A percentile compares a stretch with the other conserved stretches of the same genome.
These are phyloP conservation scores for Teratosphaeriaceae sp. DNA, from an alignment of 2,329 filamentous ascomycete genomes.

Conservation along the genomic window DNA sequence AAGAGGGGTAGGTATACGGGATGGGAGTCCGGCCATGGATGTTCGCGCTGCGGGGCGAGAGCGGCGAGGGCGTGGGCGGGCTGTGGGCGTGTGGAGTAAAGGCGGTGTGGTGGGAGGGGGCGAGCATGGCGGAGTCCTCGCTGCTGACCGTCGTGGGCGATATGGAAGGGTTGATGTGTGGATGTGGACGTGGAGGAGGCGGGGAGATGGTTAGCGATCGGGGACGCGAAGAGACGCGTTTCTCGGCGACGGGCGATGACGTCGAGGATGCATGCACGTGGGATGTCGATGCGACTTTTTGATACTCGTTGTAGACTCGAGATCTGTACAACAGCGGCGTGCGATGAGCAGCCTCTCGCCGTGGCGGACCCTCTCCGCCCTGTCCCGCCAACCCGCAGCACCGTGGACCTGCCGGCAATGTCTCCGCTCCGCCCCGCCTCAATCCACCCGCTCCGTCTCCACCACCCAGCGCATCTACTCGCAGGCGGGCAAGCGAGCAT, in stretches of 20 bases:
- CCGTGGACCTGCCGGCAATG: conserved; percentile 15
- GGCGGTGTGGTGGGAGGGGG: background rate
- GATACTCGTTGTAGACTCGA: no score
- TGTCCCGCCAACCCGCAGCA: conserved; percentile 2
- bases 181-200: background rate
- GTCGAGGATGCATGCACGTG: no score
- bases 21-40: conserved; percentile 17
- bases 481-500: conserved; percentile 23
- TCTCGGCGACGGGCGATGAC: no score
- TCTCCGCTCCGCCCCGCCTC: background rate
- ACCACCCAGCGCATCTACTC: conserved; percentile 10
- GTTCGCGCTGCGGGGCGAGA: conserved; percentile 39
- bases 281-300: no score
- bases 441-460: conserved; percentile 9
- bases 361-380: conserved; percentile 9
- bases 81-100: conserved; percentile 15
- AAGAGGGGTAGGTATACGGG: background rate
- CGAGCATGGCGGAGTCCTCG: background rate
- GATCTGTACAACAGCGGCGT: conserved; percentile 1
- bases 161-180: background rate
- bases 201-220: no score
- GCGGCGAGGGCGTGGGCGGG: conserved; percentile 35
- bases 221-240: no score
- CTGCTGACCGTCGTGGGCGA: no score
- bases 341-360: conserved; percentile 8